These are phyloP conservation scores for Helotiales sp. DNA, from an alignment of 2,329 filamentous ascomycete genomes.

Conservation along the genomic window DNA sequence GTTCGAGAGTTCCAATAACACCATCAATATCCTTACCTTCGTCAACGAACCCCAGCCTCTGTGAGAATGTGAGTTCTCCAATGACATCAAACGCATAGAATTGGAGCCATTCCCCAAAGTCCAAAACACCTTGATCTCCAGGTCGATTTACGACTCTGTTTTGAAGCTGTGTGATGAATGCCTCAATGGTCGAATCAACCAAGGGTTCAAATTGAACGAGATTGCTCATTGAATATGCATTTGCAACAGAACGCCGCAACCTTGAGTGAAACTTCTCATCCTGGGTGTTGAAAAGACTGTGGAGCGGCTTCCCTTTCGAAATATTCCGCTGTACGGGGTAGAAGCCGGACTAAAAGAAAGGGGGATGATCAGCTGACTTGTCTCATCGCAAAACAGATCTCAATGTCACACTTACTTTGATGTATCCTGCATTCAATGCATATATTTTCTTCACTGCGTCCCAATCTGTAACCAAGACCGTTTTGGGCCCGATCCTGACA, in stretches of 20 bases:
- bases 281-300: constrained; percentile 74
- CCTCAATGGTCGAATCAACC: constrained; percentile 70
- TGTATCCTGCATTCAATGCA: constrained; percentile 76
- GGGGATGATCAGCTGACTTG: background rate
- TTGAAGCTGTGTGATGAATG: constrained; percentile 48
- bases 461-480: constrained; percentile 50
- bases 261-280: constrained; percentile 74
- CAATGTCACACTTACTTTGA: constrained; percentile 68
- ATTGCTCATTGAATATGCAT: constrained; percentile 74
- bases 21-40: constrained; percentile 73
- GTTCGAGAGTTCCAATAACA: constrained; percentile 63
- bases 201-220: constrained; percentile 78
- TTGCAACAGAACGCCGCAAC: constrained; percentile 73
- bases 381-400: no score
- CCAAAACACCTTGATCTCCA: constrained; percentile 40
- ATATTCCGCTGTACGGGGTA: constrained; percentile 77
- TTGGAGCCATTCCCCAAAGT: constrained; percentile 73
- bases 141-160: background rate
- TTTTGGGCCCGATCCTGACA: constrained; percentile 5
- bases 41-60: constrained; percentile 74
- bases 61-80: constrained; percentile 74
- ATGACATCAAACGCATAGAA: constrained; percentile 83
- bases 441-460: constrained; percentile 75
- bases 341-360: constrained; percentile 63
- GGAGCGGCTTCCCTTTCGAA: constrained; percentile 65